A percentile compares a stretch with the other conserved stretches of the same genome.
These are phyloP conservation scores for Zoysia japonica DNA, from an alignment of 176 grass and related monocot species.

Conservation along the genomic window DNA sequence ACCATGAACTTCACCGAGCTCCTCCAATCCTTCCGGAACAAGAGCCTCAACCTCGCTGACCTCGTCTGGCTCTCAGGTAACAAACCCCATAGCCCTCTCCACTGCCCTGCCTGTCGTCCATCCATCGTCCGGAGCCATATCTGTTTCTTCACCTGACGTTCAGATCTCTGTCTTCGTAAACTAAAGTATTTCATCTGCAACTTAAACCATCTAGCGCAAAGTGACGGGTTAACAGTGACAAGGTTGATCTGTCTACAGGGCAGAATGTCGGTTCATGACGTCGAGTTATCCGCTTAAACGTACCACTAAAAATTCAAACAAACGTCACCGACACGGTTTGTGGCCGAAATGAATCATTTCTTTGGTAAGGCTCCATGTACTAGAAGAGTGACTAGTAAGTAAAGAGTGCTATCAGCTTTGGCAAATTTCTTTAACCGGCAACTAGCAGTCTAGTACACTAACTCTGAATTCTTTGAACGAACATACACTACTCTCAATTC, in stretches of 20 bases:
- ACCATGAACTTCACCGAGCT: conserved; percentile 73
- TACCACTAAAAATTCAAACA: background rate
- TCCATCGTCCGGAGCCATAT: no score
- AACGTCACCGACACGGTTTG: conserved; percentile 27
- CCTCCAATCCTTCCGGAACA: conserved; percentile 59
- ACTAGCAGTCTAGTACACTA: background rate
- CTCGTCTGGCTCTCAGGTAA: conserved; percentile 86
- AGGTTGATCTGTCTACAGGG: background rate
- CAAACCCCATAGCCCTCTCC: background rate
- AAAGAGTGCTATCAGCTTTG: background rate
- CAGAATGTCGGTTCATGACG: background rate
- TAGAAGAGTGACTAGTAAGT: background rate
- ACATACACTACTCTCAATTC: background rate
- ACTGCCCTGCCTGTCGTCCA: no score
- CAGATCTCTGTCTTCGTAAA: background rate
- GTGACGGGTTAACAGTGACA: background rate
- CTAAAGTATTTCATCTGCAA: background rate
- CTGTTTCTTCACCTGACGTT: background rate
- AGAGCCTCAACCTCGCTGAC: conserved; percentile 70
- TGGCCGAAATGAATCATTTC: background rate
- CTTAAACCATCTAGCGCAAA: no score
- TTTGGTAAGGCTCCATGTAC: background rate
- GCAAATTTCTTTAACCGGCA: background rate
- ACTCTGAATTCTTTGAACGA: background rate
- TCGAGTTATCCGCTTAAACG: background rate